phyloP scores from a whole-genome alignment of 805 yeast species.

The Torulaspora indica region DNA sequence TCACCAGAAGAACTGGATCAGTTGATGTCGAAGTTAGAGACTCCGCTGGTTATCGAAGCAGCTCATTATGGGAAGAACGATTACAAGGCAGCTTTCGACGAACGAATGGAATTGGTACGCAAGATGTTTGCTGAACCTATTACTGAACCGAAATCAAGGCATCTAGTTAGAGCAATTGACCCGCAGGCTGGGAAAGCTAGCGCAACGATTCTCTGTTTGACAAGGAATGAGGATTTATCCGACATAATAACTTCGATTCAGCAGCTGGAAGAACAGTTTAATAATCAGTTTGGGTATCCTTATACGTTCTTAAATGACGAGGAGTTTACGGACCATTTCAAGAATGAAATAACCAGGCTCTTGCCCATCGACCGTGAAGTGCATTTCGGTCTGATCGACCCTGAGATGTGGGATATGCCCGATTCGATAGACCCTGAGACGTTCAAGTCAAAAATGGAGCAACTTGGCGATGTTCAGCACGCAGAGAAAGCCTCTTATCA shows the following conservation, averaged over 20 bases:
- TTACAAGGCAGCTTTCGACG: slow-evolving; percentile 9
- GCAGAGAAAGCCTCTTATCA: slow-evolving; percentile 63
- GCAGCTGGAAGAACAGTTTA: slow-evolving; percentile 61
- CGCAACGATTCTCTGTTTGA: slow-evolving; percentile 71
- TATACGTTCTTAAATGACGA: slow-evolving; percentile 74
- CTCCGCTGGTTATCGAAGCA: slow-evolving; percentile 18
- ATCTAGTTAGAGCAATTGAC: slow-evolving; percentile 32
- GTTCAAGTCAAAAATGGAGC: slow-evolving; percentile 41
- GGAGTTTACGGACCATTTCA: slow-evolving; percentile 58
- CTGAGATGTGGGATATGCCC: slow-evolving; percentile 59
- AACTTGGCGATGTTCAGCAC: slow-evolving; percentile 51
- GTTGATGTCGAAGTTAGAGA: slow-evolving; percentile 6
- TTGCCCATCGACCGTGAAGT: slow-evolving; percentile 42
- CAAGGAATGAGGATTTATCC: slow-evolving; percentile 58
- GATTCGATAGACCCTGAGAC: slow-evolving; percentile 44
- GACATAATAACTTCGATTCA: slow-evolving; percentile 49
- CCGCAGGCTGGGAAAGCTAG: slow-evolving; percentile 44
- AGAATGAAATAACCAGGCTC: slow-evolving; percentile 37
- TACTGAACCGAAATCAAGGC: slow-evolving; percentile 45
- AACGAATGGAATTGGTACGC: slow-evolving; percentile 40
- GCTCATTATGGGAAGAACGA: slow-evolving; percentile 13
- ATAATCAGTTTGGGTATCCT: slow-evolving; percentile 68
- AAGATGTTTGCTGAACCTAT: slow-evolving; percentile 38
- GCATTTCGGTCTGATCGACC: slow-evolving; percentile 44
- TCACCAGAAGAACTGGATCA: not conserved